Conservation (phyloP, 108 stramenopile genomes). For the Skeletonema grethae region DNA sequence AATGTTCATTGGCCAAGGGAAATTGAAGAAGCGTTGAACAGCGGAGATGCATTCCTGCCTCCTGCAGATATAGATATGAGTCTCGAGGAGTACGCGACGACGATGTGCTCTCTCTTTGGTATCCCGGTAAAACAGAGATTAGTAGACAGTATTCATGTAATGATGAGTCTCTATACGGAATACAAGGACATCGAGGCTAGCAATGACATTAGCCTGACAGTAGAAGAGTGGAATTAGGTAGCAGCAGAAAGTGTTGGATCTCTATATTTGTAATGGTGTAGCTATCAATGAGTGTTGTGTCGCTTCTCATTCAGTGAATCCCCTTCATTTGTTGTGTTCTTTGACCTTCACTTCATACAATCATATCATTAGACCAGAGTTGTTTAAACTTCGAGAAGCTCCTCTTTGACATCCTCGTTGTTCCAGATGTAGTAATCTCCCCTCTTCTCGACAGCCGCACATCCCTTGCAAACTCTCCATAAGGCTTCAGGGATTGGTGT, state of each 20-base stretch:
- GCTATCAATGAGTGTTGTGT: no score
- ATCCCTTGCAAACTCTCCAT: constrained; percentile 86
- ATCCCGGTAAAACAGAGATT: constrained; percentile 70
- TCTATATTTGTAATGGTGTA: no score
- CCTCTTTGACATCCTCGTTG: constrained; percentile 70
- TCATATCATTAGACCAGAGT: background rate
- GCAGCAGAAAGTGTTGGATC: no score
- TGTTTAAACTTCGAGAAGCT: constrained; percentile 16
- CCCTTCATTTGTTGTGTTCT: background rate
- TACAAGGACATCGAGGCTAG: background rate
- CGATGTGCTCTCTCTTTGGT: constrained; percentile 76
- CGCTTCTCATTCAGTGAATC: background rate
- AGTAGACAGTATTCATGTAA: constrained; percentile 59
- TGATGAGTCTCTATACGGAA: constrained; percentile 57
- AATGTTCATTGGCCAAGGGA: constrained; percentile 79
- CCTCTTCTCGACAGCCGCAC: constrained; percentile 76
- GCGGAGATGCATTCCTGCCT: constrained; percentile 37
- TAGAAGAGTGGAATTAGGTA: no score
- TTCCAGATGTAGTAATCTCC: constrained; percentile 80
- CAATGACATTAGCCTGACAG: no score
- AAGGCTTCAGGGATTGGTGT: constrained; percentile 87
- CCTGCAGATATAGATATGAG: constrained; percentile 65
- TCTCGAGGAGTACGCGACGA: constrained; percentile 74
- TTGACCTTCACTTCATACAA: background rate
- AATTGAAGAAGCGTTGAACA: constrained; percentile 56